Evolutionary conservation across 2,329 filamentous ascomycete species (phyloP).

Genomic region (Tolypocladium guangdongense): DNA sequence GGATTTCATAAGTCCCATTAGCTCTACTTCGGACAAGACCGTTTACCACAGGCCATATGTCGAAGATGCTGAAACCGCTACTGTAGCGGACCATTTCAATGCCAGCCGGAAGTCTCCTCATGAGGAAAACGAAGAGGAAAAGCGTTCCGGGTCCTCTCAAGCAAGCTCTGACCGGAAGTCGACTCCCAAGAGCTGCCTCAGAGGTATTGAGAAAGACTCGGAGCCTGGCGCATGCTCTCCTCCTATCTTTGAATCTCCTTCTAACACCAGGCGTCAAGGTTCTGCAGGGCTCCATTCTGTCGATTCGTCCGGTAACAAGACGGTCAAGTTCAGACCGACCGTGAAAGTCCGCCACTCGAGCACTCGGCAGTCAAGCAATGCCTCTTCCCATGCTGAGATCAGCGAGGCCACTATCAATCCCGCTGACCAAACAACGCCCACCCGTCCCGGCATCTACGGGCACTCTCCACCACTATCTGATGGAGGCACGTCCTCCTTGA

Average conservation of each 20-base stretch:
- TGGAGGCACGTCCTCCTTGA: too few species aligned
- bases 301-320: constrained; percentile 12
- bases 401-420: constrained; percentile 2
- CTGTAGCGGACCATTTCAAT: neutral
- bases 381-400: neutral
- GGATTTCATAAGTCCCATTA: neutral
- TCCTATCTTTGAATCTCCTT: neutral
- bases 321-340: constrained; percentile 13
- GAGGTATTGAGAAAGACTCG: neutral
- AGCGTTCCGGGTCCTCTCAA: neutral
- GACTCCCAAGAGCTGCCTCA: neutral
- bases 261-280: neutral
- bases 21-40: neutral
- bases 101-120: neutral
- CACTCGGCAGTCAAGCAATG: constrained; percentile 5
- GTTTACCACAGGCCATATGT: constrained; percentile 9
- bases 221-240: neutral
- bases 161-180: neutral
- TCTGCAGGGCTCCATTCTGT: constrained; percentile 3
- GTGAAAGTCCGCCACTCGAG: constrained; percentile 9
- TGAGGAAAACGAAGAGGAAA: neutral
- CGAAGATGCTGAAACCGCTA: constrained; percentile 3
- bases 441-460: neutral
- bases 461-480: neutral
- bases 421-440: neutral